A percentile compares a stretch with the other conserved stretches of the same genome.
Conservation (phyloP, 1,284 basidiomycete species). For the Sporisorium iseilematis-ciliati region DNA sequence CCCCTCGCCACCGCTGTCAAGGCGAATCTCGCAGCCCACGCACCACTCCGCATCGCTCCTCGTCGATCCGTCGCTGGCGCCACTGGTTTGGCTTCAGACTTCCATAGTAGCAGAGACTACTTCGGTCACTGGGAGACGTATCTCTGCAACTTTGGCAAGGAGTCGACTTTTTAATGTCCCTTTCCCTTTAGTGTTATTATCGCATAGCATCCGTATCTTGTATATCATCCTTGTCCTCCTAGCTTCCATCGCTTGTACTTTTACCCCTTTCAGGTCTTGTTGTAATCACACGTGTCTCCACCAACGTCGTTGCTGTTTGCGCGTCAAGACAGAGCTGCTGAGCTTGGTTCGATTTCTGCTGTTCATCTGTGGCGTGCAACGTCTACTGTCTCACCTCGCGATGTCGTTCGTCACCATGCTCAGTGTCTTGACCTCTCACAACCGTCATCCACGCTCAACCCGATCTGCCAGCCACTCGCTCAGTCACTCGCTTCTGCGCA, state of each 20-base stretch:
- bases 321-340: no score
- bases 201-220: background rate
- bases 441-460: no score
- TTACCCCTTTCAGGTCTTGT: background rate
- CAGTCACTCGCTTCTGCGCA: no score
- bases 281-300: background rate
- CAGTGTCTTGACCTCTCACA: no score
- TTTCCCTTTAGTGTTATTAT: no score
- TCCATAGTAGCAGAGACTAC: slow-evolving; percentile 13
- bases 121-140: slow-evolving; percentile 42
- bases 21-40: slow-evolving; percentile 6
- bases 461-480: no score
- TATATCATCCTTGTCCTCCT: background rate
- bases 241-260: background rate
- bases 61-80: background rate
- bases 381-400: no score
- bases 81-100: background rate
- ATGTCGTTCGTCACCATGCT: no score
- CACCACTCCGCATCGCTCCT: slow-evolving; percentile 22
- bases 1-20: background rate
- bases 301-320: no score
- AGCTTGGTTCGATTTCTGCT: no score
- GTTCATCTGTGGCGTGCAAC: no score
- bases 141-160: slow-evolving; percentile 38
- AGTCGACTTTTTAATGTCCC: slow-evolving; percentile 28